These are phyloP conservation scores for Pezicula carpinea DNA, from an alignment of 2,329 filamentous ascomycete genomes.

Conservation along the genomic window DNA sequence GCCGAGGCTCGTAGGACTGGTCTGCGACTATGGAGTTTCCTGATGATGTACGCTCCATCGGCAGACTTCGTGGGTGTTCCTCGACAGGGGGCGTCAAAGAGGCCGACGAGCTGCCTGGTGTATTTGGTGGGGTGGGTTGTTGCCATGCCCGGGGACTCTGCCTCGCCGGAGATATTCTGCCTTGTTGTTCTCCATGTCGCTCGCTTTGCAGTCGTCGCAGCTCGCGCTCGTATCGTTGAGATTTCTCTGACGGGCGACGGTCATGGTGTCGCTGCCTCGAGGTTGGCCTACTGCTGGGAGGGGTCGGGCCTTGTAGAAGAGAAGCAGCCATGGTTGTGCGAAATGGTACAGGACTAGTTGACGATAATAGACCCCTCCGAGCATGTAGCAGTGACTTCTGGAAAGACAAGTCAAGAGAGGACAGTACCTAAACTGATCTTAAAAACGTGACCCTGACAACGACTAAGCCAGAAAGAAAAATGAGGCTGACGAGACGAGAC, in stretches of 20 bases:
- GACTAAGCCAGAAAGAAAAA: neutral
- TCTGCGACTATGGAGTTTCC: slow-evolving; percentile 28
- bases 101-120: slow-evolving; percentile 6
- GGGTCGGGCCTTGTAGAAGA: slow-evolving; percentile 11
- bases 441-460: neutral
- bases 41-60: slow-evolving; percentile 26
- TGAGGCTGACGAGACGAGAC: neutral
- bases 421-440: neutral
- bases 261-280: slow-evolving; percentile 11
- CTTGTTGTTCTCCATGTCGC: neutral
- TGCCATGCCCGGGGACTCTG: slow-evolving; percentile 5
- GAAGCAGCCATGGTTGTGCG: slow-evolving; percentile 17
- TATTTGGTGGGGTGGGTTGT: slow-evolving; percentile 10
- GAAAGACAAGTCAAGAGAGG: neutral
- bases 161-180: slow-evolving; percentile 12
- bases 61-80: slow-evolving; percentile 12
- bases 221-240: slow-evolving; percentile 3
- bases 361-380: slow-evolving; percentile 1
- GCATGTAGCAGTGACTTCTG: neutral
- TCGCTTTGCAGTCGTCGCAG: slow-evolving; percentile 12
- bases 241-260: slow-evolving; percentile 3
- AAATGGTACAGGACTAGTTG: slow-evolving; percentile 1
- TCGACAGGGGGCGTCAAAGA: slow-evolving; percentile 6
- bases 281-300: slow-evolving; percentile 13
- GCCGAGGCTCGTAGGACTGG: slow-evolving; percentile 6